These are phyloP conservation scores for Pleurotus cornucopiae DNA, from an alignment of 768 basidiomycete genomes.

Conservation along the genomic window DNA sequence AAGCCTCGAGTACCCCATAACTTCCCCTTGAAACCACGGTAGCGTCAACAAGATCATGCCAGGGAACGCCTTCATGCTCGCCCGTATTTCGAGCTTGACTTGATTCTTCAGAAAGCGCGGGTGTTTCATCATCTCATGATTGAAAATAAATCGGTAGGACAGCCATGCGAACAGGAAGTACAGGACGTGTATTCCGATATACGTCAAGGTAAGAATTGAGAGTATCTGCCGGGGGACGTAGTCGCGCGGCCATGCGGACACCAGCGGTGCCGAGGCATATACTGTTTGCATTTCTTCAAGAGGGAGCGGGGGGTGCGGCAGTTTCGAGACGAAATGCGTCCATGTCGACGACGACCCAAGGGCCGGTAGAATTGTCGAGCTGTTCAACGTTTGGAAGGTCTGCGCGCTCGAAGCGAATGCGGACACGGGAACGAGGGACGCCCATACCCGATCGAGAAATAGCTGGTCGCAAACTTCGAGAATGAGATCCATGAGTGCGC, in stretches of 20 bases:
- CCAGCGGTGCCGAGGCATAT: conserved; percentile 23
- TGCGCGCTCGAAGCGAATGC: conserved; percentile 33
- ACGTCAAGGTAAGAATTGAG: conserved; percentile 68
- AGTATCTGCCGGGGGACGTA: conserved; percentile 74
- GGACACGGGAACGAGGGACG: conserved; percentile 63
- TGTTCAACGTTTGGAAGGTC: conserved; percentile 30
- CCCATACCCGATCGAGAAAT: conserved; percentile 78
- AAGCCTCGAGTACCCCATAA: conserved; percentile 75
- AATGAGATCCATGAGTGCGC: conserved; percentile 74
- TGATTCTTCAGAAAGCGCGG: conserved; percentile 92
- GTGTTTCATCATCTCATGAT: conserved; percentile 93
- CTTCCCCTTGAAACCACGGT: conserved; percentile 93
- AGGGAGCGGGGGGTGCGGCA: conserved; percentile 54
- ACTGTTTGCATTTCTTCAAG: conserved; percentile 28
- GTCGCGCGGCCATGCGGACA: conserved; percentile 84
- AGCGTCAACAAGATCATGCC: conserved; percentile 79
- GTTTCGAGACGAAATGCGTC: conserved; percentile 47
- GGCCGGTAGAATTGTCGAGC: conserved; percentile 30
- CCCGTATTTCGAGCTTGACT: conserved; percentile 72
- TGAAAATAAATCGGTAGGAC: conserved; percentile 86
- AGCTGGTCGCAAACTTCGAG: conserved; percentile 66
- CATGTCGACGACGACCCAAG: conserved; percentile 36
- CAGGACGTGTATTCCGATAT: conserved; percentile 76
- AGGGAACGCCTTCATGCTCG: conserved; percentile 75
- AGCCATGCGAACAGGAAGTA: conserved; percentile 88